These are phyloP conservation scores for Lagenidium giganteum DNA, from an alignment of 352 stramenopile species.

Conservation along the genomic window DNA sequence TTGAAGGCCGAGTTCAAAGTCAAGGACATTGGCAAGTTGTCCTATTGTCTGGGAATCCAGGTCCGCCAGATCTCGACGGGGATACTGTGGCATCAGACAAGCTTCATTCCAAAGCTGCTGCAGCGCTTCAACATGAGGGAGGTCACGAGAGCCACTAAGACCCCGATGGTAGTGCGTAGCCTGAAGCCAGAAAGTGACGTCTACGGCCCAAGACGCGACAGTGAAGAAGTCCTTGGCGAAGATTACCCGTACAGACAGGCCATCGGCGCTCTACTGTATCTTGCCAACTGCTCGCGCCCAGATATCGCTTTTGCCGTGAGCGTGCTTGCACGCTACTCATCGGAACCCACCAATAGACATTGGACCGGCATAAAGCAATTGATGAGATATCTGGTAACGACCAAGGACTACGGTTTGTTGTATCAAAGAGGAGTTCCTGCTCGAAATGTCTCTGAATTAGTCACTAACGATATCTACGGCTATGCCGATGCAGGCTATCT, in stretches of 20 bases:
- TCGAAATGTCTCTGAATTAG: not conserved
- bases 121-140: conserved; percentile 13
- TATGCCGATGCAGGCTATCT: conserved; percentile 15
- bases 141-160: conserved; percentile 6
- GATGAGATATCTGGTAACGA: conserved; percentile 11
- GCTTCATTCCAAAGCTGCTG: conserved; percentile 10
- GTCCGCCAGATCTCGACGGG: conserved; percentile 12
- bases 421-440: conserved; percentile 3
- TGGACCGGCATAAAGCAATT: conserved; percentile 11
- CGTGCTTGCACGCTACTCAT: conserved; percentile 14
- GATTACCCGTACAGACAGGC: conserved; percentile 15
- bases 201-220: conserved; percentile 10
- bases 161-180: conserved; percentile 13
- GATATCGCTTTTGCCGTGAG: conserved; percentile 15
- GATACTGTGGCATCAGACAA: conserved; percentile 13
- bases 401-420: conserved; percentile 5
- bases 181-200: conserved; percentile 14
- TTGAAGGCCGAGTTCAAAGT: conserved; percentile 15
- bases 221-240: conserved; percentile 8
- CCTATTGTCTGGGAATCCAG: conserved; percentile 13
- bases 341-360: conserved; percentile 14
- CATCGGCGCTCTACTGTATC: conserved; percentile 8
- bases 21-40: conserved; percentile 12
- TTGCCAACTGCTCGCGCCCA: conserved; percentile 12
- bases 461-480: conserved; percentile 12